Conservation (phyloP, 352 stramenopile genomes). For the Globisporangium barbulae region DNA sequence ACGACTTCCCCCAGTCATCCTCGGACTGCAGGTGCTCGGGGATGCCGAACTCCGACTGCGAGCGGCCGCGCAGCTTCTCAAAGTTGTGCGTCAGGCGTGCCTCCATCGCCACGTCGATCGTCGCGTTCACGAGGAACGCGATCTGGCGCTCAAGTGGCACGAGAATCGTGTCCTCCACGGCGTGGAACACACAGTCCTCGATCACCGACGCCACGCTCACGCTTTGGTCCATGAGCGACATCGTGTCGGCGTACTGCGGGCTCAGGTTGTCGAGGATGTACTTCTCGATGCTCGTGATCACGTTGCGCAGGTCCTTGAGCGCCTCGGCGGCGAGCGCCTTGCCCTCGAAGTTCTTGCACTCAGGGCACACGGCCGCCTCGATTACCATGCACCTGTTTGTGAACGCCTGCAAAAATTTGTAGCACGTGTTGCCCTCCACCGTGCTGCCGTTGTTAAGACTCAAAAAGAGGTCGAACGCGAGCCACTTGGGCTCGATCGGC, state of each 20-base stretch:
- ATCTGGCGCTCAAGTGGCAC: constrained; percentile 74
- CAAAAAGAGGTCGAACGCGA: constrained; percentile 72
- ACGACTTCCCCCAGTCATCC: constrained; percentile 74
- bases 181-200: constrained; percentile 67
- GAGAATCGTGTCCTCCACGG: constrained; percentile 77
- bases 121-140: constrained; percentile 61
- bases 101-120: constrained; percentile 57
- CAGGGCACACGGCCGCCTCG: constrained; percentile 51
- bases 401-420: constrained; percentile 72
- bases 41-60: constrained; percentile 74
- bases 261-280: constrained; percentile 65
- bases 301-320: constrained; percentile 61
- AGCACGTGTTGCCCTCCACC: constrained; percentile 73
- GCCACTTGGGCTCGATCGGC: constrained; percentile 68
- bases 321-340: constrained; percentile 46
- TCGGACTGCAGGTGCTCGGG: constrained; percentile 72
- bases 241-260: constrained; percentile 60
- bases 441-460: constrained; percentile 60
- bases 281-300: constrained; percentile 75
- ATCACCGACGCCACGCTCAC: constrained; percentile 48
- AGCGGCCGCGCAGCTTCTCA: constrained; percentile 53
- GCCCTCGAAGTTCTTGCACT: constrained; percentile 55
- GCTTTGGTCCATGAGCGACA: constrained; percentile 59
- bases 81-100: constrained; percentile 56
- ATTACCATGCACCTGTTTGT: constrained; percentile 66